Evolutionary conservation across 2,329 filamentous ascomycete species (phyloP).

Genomic region (Penicillium sp.): DNA sequence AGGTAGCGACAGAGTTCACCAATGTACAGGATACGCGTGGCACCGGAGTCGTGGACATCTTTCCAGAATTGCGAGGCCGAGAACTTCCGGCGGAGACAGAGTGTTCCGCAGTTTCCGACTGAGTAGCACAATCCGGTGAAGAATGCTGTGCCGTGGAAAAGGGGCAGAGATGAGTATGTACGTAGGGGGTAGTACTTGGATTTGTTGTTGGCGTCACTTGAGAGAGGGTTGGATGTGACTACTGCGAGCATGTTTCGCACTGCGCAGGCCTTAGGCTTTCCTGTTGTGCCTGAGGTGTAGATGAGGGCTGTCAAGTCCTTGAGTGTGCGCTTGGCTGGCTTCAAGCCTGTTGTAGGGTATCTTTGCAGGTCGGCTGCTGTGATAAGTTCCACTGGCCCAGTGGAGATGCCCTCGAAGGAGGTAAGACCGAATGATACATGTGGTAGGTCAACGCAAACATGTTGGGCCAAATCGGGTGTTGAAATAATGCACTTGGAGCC

Average conservation of each 20-base stretch:
- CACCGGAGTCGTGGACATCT: slow-evolving; percentile 44
- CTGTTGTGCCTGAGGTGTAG: slow-evolving; percentile 52
- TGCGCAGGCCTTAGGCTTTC: slow-evolving; percentile 48
- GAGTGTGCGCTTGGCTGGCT: slow-evolving; percentile 33
- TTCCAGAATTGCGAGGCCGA: slow-evolving; percentile 49
- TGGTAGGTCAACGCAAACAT: slow-evolving; percentile 34
- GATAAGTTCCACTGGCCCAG: slow-evolving; percentile 25
- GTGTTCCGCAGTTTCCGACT: slow-evolving; percentile 41
- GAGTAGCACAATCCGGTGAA: slow-evolving; percentile 46
- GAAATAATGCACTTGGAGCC: slow-evolving; percentile 43
- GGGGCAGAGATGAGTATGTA: slow-evolving; percentile 49
- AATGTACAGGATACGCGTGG: slow-evolving; percentile 48
- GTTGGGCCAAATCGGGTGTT: slow-evolving; percentile 44
- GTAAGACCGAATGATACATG: slow-evolving; percentile 41
- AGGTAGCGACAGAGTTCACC: slow-evolving; percentile 54
- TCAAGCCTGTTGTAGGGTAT: slow-evolving; percentile 22
- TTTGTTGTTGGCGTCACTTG: slow-evolving; percentile 37
- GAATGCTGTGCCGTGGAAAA: slow-evolving; percentile 52
- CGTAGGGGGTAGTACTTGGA: slow-evolving; percentile 47
- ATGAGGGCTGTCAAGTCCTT: slow-evolving; percentile 43
- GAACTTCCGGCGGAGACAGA: slow-evolving; percentile 49
- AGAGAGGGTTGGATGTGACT: slow-evolving; percentile 37
- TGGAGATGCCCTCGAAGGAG: slow-evolving; percentile 34
- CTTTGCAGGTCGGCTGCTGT: slow-evolving; percentile 27
- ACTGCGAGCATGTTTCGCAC: slow-evolving; percentile 42